Evolutionary conservation across 2,329 filamentous ascomycete genomes (phyloP).

Genomic region (Calonectria multiphialidica): DNA sequence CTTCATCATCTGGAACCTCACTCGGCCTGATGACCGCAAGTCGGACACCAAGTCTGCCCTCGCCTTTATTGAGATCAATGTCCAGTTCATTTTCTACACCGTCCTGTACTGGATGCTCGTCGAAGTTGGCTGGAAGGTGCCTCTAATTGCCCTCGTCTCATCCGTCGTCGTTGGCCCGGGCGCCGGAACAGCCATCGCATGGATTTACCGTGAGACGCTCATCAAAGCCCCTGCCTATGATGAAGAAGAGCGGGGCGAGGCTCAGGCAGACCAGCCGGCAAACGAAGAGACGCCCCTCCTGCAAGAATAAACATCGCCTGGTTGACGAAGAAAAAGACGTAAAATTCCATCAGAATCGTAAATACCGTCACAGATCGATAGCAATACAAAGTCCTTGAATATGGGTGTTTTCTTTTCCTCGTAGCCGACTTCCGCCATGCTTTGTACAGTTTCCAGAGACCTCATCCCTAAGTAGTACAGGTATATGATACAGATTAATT

Average conservation of each 20-base stretch:
- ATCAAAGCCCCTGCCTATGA: slow-evolving; percentile 42
- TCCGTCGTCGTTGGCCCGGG: slow-evolving; percentile 52
- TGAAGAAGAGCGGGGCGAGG: slow-evolving; percentile 18
- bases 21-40: slow-evolving; percentile 57
- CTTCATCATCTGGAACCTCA: slow-evolving; percentile 55
- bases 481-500: slow-evolving; percentile 46
- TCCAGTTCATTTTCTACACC: slow-evolving; percentile 58
- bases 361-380: slow-evolving; percentile 35
- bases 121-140: slow-evolving; percentile 60
- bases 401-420: slow-evolving; percentile 28
- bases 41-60: slow-evolving; percentile 63
- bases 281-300: slow-evolving; percentile 53
- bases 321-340: slow-evolving; percentile 8
- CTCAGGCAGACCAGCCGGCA: slow-evolving; percentile 19
- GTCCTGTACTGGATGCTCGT: slow-evolving; percentile 67
- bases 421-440: slow-evolving; percentile 34
- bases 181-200: slow-evolving; percentile 52
- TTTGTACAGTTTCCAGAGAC: slow-evolving; percentile 42
- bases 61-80: slow-evolving; percentile 61
- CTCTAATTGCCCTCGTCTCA: slow-evolving; percentile 46
- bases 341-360: slow-evolving; percentile 25
- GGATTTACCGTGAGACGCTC: slow-evolving; percentile 54
- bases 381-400: slow-evolving; percentile 35
- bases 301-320: slow-evolving; percentile 24
- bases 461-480: slow-evolving; percentile 44